A percentile compares a stretch with the other conserved stretches of the same genome.
phyloP scores from a whole-genome alignment of 208 protist genomes.

The Leishmania aethiopica region DNA sequence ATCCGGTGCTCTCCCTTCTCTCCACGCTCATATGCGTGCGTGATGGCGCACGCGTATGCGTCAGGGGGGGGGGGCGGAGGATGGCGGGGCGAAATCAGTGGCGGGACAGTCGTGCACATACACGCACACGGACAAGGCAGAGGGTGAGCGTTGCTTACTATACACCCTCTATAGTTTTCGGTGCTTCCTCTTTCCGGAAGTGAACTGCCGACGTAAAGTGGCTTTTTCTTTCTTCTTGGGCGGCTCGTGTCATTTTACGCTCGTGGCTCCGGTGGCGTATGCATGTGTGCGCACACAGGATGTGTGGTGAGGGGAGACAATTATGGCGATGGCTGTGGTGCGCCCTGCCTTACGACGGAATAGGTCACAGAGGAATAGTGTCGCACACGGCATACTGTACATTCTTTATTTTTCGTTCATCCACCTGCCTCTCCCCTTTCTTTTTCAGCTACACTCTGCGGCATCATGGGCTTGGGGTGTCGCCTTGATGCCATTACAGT shows the following conservation, averaged over 20 bases:
- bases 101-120: neutral
- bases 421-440: neutral
- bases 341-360: neutral
- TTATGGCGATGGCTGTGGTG: neutral
- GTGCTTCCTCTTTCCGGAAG: constrained; percentile 4
- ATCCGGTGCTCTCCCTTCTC: neutral
- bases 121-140: neutral
- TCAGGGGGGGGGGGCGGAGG: neutral
- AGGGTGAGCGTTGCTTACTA: neutral
- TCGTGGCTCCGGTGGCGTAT: neutral
- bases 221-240: constrained; percentile 3
- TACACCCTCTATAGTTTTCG: neutral
- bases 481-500: neutral
- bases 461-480: neutral
- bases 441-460: neutral
- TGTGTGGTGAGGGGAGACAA: neutral
- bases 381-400: neutral
- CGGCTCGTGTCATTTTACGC: neutral
- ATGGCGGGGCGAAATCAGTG: neutral
- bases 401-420: constrained; percentile 5
- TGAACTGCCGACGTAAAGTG: neutral
- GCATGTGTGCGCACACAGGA: neutral
- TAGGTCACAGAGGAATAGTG: neutral
- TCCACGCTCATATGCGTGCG: neutral
- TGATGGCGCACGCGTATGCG: neutral